Evolutionary conservation across 495 filamentous ascomycete genomes (phyloP), one percentile per base, ranked within the genome.

Genomic region (Pyronema domesticum): DNA sequence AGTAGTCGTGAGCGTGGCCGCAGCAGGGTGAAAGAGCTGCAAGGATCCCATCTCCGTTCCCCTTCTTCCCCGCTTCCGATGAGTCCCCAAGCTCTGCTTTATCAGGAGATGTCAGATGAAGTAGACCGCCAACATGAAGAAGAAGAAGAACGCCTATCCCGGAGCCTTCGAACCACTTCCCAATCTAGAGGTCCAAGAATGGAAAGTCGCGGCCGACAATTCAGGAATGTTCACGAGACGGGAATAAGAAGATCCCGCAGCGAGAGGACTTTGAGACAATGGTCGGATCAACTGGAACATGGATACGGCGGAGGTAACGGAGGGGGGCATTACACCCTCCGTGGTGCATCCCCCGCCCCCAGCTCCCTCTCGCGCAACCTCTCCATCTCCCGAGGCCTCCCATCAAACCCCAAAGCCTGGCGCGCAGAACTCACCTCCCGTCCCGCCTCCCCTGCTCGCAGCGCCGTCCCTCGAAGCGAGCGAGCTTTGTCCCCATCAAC

Each of bases 11-110:
- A 17, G 4, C 6, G 33, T 9, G 33, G 42, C 6, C 13, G 53
- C n/a, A 14, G 34, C 40, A 3, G 40, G 17, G 30, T 36, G 4
- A 33, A 34, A 13, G 30, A 54, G 6, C 15, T 36, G 5, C 33
- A 54, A 17, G 40, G 15, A 9, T 63, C 60, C 19, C 54, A 67
- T 33, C 68, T 72, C 36, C 69, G 82, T 46, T 95, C 88, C 2
- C 86, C 88, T 19, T 85, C 87, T 0, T 86, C 83, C 2, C 86
- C 88, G 13, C 67, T 86, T 37, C 85, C 86, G 19, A 80, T 87
- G 69, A 70, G 74, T 11, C 60, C 72, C 6, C 63, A 53, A 30
- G 59, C 58, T 23, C 40, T 55, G 44, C 37, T 65, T 51, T 65
- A 57, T 47, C 50, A 53, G 56, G 47, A 61, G 14, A 65, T 65